Evolutionary conservation across 306 rosid genomes (phyloP), one percentile per base, ranked within the genome.

Genomic region (Lathyrus aphaca): DNA sequence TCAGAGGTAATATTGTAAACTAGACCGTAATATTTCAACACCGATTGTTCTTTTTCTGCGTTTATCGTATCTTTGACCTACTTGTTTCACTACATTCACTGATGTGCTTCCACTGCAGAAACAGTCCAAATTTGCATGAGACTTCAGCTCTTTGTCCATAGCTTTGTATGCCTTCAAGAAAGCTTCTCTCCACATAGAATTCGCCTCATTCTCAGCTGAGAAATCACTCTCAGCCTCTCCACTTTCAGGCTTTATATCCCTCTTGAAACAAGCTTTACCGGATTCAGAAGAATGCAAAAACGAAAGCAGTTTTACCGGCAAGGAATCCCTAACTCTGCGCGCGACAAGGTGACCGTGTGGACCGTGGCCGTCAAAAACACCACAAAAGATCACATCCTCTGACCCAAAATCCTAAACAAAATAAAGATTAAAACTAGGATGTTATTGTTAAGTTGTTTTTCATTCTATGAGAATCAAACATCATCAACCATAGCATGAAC

Each of bases 81-180:
- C 98, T 87, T 94, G 98, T 83, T 91, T 95, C 72, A 95, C 89
- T 30, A 95, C 39, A 44, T 92, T 87, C 30, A 95, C 88, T 38
- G 97, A 85, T 5, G 99, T 95, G 78, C 97, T 95, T 27, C 99
- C 99, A 80, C 99, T 95, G 54, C 97, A 95, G 74, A 91, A 95
- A 81, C 97, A 91, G 61, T 91, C 96, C 84, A 95, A 71, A 79
- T 87, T 95, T 15, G 95, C 92, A 77, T 95, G 92, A 58, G 96
- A 89, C 86, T 82, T 89, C 73, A 95, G 78, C 81, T 95, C 99
- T 81, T 87, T 91, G 77, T 95, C 99, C 96, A 91, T 95, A 37
- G 92, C 84, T 80, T 89, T 95, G 66, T 86, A 95, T 32, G 95
- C 87, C 82, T 87, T 91, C 79, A 89, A 29, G 81, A 91, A 95